Evolutionary conservation across 495 filamentous ascomycete species (phyloP), one percentile per base, ranked within the genome.

Genomic region (Penicillium angulare): DNA sequence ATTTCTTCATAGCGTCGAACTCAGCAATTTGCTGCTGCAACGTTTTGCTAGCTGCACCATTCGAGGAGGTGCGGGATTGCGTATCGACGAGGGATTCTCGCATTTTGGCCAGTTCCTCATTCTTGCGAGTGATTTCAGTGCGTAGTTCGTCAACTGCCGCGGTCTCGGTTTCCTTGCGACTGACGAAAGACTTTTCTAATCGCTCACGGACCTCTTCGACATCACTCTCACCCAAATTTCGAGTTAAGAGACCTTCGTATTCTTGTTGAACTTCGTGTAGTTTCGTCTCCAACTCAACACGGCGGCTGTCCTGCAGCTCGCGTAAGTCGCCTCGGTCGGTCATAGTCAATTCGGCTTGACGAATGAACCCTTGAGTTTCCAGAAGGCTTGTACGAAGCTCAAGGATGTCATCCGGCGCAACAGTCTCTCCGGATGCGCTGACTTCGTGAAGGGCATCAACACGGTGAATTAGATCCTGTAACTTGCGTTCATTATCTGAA

Each of bases 1-100:
- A 93, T 81, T 98, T 98, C 82, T 98, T 98, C 92, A 98, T 98
- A 29, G 87, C 86, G 72, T 98, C 93, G 55, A 98, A 98, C 59
- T 98, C 93, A 47, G 93, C 87, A 63, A 98, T 92, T 73, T 96
- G 92, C 71, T 97, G 92, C 59, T 96, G 89, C 35, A 96, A 78
- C n/a, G 89, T 92, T 77, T 96, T 96, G 78, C 90, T 88, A 49
- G 88, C 89, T 36, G 84, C 76, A 55, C 83, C 79, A 65, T 86
- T 85, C 1, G 78, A 71, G 24, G 74, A 76, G 44, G 85, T 76
- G 23, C 81, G 82, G 45, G 82, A 81, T 66, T 93, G 86, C 7
- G 63, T 71, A 49, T 89, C 86, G n/a, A 91, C 88, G 20, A 92
- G 78, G 3, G 84, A 84, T 26, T 79, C 71, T 54, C 85, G 87